phyloP scores from a whole-genome alignment of 176 grass and related monocot genomes.

The Carex parvula region DNA sequence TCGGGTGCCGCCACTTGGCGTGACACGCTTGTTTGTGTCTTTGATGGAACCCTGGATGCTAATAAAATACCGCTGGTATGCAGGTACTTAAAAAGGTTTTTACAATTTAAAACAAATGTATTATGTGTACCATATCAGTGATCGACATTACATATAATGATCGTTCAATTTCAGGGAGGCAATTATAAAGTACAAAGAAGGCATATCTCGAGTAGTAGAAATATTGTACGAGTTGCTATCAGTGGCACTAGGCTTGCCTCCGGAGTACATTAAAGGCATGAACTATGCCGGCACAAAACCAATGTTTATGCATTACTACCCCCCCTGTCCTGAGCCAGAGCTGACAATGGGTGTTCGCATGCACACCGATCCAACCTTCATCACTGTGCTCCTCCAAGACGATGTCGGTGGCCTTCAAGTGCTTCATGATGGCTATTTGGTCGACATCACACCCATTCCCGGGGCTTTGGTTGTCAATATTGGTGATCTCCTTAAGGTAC shows the following conservation, averaged over 20 bases:
- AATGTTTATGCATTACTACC: constrained; percentile 27
- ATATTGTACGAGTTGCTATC: constrained; percentile 24
- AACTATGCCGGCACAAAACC: constrained; percentile 14
- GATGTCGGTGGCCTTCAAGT: constrained; percentile 29
- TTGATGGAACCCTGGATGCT: background rate
- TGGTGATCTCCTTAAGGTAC: constrained; percentile 22
- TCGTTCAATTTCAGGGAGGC: constrained; percentile 7
- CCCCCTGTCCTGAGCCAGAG: constrained; percentile 29
- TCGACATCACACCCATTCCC: background rate
- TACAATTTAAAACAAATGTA: background rate
- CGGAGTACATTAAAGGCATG: background rate
- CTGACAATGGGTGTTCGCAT: constrained; percentile 22
- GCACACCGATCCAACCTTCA: constrained; percentile 30
- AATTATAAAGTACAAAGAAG: constrained; percentile 16
- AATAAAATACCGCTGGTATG: background rate
- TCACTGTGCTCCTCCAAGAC: constrained; percentile 37
- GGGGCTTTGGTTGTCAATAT: constrained; percentile 29
- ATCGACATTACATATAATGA: background rate
- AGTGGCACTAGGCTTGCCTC: constrained; percentile 18
- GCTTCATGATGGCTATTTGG: constrained; percentile 10
- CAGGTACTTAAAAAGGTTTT: background rate
- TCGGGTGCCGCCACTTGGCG: constrained; percentile 17
- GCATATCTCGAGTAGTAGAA: background rate
- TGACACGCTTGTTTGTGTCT: constrained; percentile 10
- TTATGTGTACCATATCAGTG: background rate